phyloP scores from a whole-genome alignment of 2,329 filamentous ascomycete species.

The Botrytis cinerea region DNA sequence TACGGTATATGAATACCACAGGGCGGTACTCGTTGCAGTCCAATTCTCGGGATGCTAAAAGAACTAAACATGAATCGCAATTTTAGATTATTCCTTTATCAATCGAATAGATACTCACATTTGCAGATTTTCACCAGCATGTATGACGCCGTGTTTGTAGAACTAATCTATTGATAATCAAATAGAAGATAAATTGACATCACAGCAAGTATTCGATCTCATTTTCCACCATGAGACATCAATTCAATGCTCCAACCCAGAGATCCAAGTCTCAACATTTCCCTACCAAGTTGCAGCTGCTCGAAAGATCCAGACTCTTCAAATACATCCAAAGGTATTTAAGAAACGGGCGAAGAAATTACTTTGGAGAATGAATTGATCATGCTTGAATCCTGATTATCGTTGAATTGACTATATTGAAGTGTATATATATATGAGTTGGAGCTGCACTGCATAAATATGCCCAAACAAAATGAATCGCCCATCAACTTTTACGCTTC shows the following conservation, averaged over 20 bases:
- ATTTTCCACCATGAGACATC: too few species aligned
- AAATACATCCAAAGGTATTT: rapidly evolving
- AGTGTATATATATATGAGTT: not conserved
- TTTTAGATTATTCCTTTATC: too few species aligned
- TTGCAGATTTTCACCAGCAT: too few species aligned
- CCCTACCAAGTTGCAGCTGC: not conserved
- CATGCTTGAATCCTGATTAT: too few species aligned
- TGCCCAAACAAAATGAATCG: not conserved
- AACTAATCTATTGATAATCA: too few species aligned
- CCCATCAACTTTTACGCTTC: not conserved
- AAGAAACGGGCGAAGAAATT: not conserved
- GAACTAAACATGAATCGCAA: not conserved
- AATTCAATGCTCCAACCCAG: too few species aligned
- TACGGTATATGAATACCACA: not conserved
- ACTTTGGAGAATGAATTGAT: too few species aligned
- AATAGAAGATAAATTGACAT: too few species aligned
- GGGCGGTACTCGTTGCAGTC: too few species aligned
- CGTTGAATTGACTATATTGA: not conserved
- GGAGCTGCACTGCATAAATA: not conserved
- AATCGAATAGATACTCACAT: too few species aligned
- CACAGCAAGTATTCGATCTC: too few species aligned
- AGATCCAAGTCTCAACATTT: not conserved
- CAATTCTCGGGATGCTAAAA: not conserved
- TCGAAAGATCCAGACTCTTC: not conserved
- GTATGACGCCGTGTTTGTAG: too few species aligned